Base-by-base conservation (phyloP, 768 basidiomycete species). In the Tricholoma furcatifolium region DNA sequence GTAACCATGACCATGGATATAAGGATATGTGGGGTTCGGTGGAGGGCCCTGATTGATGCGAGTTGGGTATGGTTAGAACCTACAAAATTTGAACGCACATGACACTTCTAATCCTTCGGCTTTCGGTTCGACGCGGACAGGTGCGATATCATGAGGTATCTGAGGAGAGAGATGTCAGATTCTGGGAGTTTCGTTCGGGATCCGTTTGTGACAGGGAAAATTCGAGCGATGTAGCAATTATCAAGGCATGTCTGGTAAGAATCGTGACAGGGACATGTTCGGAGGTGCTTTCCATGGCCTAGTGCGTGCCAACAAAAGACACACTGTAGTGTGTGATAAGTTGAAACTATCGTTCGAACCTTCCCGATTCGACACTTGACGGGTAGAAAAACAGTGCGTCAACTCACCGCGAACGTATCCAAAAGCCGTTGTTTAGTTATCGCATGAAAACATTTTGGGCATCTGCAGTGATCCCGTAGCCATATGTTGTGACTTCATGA, bases 401-500 rank as follows among this genome's bases (percentile, higher is more conserved):
- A 17, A 57, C 77, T 24, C 59, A 88, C 95, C 57, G 90, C 84
- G 58, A 88, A 92, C 1, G 94, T 93, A 62, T 90, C 85, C 47
- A 93, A 72, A 9, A 98, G 68, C n/a, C 95, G 79, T 67, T 98
- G 96, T 63, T 92, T 95, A 15, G 95, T 98, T 54, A 84, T 65
- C 0, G 86, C 74, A 67, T 98, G 95, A 63, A 91, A 95, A 67
- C 93, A 96, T 45, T 82, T 73, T 5, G 87, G 72, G 66, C 93
- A 97, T 31, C 93, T 79, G 65, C 96, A 98, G 59, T 98, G 95
- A 63, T 98, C 96, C 40, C 92, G 77, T 20, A 98, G 72, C 89
- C 93, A 97, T 36, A 93, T 81, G 62, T 93, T 84, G 65, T 96
- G 92, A 64, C 95, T 98, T 59, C 23, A 27, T 4, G 27, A 58